Percentiles rank a stretch among this genome's conserved stretches.
phyloP scores from a whole-genome alignment of 164 flowering plant species.

The Tinospora cordifolia region DNA sequence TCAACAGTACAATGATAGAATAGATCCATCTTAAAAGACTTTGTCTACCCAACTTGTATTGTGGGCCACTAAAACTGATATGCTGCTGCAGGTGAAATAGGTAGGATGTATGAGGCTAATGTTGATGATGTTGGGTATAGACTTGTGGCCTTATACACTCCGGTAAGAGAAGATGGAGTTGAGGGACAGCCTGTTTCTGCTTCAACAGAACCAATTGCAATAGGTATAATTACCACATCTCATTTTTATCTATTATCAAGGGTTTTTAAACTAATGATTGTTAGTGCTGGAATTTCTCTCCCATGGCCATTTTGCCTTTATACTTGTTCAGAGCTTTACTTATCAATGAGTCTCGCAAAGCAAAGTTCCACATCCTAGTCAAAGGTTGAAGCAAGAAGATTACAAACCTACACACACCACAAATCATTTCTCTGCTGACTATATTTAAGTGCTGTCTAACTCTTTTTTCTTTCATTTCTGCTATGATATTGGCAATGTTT shows the following conservation, averaged over 20 bases:
- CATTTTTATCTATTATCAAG: neutral
- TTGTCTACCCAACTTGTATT: neutral
- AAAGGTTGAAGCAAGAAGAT: too few relatives aligned
- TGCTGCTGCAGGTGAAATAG: slow-evolving; percentile 70
- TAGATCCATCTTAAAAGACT: neutral
- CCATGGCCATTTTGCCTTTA: neutral
- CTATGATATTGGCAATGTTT: slow-evolving; percentile 1
- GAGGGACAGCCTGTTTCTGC: slow-evolving; percentile 96
- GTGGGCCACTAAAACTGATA: neutral
- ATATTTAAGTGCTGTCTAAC: neutral
- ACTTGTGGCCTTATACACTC: slow-evolving; percentile 84
- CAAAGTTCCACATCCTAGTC: too few relatives aligned
- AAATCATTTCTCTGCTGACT: neutral
- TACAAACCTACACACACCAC: neutral
- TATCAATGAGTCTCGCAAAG: too few relatives aligned
- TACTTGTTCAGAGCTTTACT: neutral
- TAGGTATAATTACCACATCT: slow-evolving; percentile 41
- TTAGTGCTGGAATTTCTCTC: neutral
- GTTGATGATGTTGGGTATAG: slow-evolving; percentile 98
- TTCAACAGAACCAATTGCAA: slow-evolving; percentile 88
- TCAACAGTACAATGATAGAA: too few relatives aligned
- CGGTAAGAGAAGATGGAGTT: slow-evolving; percentile 86
- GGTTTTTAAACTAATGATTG: neutral
- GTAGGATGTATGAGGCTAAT: slow-evolving; percentile 94
- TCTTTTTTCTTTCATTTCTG: neutral